A percentile compares a stretch with the other conserved stretches of the same genome.
phyloP scores from a whole-genome alignment of 2,329 filamentous ascomycete species.

The Exophiala sideris region DNA sequence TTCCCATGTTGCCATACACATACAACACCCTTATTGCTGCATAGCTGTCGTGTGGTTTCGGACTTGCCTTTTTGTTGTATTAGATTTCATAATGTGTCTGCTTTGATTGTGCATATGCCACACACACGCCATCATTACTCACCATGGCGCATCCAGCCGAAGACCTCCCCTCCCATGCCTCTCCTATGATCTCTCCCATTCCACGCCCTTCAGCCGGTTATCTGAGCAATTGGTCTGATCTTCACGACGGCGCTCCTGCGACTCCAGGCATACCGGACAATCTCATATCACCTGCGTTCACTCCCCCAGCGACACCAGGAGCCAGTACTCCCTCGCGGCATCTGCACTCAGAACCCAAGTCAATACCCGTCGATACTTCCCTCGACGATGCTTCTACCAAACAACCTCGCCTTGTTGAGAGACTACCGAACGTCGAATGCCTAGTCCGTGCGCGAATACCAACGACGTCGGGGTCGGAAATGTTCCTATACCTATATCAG shows the following conservation, averaged over 20 bases:
- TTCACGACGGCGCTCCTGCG: conserved; percentile 26
- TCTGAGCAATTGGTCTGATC: conserved; percentile 29
- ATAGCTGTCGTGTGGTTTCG: neutral
- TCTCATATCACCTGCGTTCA: conserved; percentile 53
- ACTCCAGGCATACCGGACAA: conserved; percentile 51
- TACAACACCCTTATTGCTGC: neutral
- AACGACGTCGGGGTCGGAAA: conserved; percentile 85
- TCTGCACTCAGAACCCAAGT: conserved; percentile 37
- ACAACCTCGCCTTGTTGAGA: conserved; percentile 68
- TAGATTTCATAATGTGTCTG: conserved; percentile 2
- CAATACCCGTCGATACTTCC: conserved; percentile 42
- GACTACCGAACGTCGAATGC: conserved; percentile 82
- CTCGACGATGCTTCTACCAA: conserved; percentile 43
- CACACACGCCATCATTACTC: neutral
- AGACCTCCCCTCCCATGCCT: conserved; percentile 55
- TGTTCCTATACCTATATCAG: conserved; percentile 93
- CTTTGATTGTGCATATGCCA: conserved; percentile 8
- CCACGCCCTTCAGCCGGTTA: conserved; percentile 29
- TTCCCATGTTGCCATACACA: neutral
- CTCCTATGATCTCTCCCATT: conserved; percentile 47
- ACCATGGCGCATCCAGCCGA: conserved; percentile 18
- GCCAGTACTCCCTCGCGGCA: conserved; percentile 32
- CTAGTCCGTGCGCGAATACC: conserved; percentile 93
- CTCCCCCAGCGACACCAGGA: conserved; percentile 41
- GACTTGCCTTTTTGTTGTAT: neutral